Evolutionary conservation across 306 rosid genomes (phyloP), one percentile per base, ranked within the genome.

Genomic region (Lablab purpureus): DNA sequence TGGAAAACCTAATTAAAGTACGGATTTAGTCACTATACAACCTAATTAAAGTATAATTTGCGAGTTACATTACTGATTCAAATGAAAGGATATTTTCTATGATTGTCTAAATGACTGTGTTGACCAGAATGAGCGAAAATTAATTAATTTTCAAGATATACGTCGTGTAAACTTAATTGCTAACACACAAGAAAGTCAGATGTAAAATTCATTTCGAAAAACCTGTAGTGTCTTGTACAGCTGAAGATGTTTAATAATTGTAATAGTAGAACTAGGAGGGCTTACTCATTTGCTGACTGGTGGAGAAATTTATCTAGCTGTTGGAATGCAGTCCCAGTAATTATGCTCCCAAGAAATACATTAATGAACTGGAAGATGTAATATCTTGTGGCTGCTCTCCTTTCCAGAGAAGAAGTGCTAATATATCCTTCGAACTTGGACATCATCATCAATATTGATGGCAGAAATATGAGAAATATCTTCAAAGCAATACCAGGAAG

Each of bases 401-500:
- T 87, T 87, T 95, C 99, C 18, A 95, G 87, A 75, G 84, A 36
- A 21, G 99, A 95, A 17, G 76, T 52, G 81, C 99, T 92, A 49
- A 83, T 72, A 60, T 86, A 88, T 11, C 99, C 99, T 89, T 95
- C 99, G 41, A 92, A 92, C 84, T 95, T 95, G 30, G 99, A 92
- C 99, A 95, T 91, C 10, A 86, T 11, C 99, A 95, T 95, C 93
- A 95, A 82, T 79, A 95, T 85, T 18, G 94, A 4, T 6, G 99
- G 99, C 30, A 95, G 87, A 78, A 95, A 90, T 25, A 92, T 87
- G 43, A 95, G 98, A 77, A 95, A 95, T 68, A 95, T 78, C 94
- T 95, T 95, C 91, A 95, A 83, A 73, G 90, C 94, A 79, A 95
- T 95, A 70, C 99, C 99, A 3, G 99, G 99, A 83, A 95, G 99